A percentile compares a stretch with the other conserved stretches of the same genome.
Conservation (phyloP, 331 rosid species). For the Prunus yedoensis region DNA sequence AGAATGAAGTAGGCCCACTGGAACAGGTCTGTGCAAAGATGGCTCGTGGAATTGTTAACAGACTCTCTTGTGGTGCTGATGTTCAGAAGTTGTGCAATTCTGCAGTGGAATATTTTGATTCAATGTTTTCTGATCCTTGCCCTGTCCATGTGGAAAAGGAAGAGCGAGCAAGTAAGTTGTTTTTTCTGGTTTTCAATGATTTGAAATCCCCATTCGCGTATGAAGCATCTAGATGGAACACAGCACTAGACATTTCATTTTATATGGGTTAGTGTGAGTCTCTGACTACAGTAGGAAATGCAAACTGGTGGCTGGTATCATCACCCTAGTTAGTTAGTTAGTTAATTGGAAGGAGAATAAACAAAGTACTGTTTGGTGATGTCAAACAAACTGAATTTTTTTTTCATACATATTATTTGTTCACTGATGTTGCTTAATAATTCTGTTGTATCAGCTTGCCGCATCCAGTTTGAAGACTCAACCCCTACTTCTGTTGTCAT, state of each 20-base stretch:
- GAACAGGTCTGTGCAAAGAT: constrained; percentile 68
- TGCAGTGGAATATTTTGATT: constrained; percentile 66
- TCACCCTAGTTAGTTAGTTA: not conserved
- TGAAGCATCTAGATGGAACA: not conserved
- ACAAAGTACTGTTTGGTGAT: not conserved
- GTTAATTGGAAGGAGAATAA: not conserved
- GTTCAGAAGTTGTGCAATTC: constrained; percentile 74
- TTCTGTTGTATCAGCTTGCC: constrained; percentile 54
- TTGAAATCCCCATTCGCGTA: not conserved
- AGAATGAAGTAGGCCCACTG: constrained; percentile 69
- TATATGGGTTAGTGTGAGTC: not conserved
- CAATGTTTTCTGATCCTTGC: constrained; percentile 39
- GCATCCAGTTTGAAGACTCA: constrained; percentile 63
- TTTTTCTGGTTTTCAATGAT: constrained; percentile 7
- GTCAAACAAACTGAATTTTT: not conserved
- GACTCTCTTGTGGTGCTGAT: constrained; percentile 85
- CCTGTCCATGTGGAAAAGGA: constrained; percentile 32
- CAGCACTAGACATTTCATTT: not conserved
- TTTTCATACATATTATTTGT: not conserved
- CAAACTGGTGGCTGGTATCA: not conserved
- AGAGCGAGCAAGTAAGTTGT: constrained; percentile 54
- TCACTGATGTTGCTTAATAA: constrained; percentile 18
- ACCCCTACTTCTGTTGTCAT: constrained; percentile 71
- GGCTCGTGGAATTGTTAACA: constrained; percentile 82
- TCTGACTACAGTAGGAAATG: not conserved